Evolutionary conservation across 2,329 filamentous ascomycete species (phyloP).

Genomic region (Massarina eburnea): DNA sequence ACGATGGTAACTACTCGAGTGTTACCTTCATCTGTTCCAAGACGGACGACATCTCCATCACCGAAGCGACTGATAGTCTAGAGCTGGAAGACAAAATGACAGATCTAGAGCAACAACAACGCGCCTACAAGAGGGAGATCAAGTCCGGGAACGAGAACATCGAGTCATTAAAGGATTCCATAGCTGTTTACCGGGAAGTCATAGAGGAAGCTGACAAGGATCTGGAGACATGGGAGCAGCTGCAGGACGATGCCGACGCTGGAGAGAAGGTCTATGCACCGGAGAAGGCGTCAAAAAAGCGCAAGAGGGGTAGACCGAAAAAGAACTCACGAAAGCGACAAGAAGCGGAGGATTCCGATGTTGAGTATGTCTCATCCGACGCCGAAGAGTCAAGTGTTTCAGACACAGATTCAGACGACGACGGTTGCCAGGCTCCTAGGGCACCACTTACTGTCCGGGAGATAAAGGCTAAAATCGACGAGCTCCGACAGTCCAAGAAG

Average conservation of each 20-base stretch:
- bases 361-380: slow-evolving; percentile 19
- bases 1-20: slow-evolving; percentile 56
- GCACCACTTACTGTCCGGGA: slow-evolving; percentile 45
- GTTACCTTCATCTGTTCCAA: slow-evolving; percentile 66
- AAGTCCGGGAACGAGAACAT: slow-evolving; percentile 21
- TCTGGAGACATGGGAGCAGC: slow-evolving; percentile 50
- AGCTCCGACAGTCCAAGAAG: slow-evolving; percentile 49
- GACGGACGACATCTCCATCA: slow-evolving; percentile 61
- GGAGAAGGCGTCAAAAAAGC: slow-evolving; percentile 41
- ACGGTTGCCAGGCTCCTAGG: slow-evolving; percentile 21
- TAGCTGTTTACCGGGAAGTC: slow-evolving; percentile 33
- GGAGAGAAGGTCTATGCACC: slow-evolving; percentile 49
- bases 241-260: slow-evolving; percentile 41
- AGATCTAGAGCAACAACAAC: slow-evolving; percentile 26
- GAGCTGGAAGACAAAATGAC: slow-evolving; percentile 37
- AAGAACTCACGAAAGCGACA: slow-evolving; percentile 22
- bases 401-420: slow-evolving; percentile 24
- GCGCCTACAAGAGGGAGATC: slow-evolving; percentile 18
- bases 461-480: slow-evolving; percentile 48
- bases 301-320: slow-evolving; percentile 37
- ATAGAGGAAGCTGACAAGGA: slow-evolving; percentile 45
- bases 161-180: slow-evolving; percentile 35
- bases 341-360: slow-evolving; percentile 14
- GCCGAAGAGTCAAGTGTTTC: slow-evolving; percentile 27
- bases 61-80: slow-evolving; percentile 47